Evolutionary conservation across 2,329 filamentous ascomycete species (phyloP).

Genomic region (Aspergillus unguis): DNA sequence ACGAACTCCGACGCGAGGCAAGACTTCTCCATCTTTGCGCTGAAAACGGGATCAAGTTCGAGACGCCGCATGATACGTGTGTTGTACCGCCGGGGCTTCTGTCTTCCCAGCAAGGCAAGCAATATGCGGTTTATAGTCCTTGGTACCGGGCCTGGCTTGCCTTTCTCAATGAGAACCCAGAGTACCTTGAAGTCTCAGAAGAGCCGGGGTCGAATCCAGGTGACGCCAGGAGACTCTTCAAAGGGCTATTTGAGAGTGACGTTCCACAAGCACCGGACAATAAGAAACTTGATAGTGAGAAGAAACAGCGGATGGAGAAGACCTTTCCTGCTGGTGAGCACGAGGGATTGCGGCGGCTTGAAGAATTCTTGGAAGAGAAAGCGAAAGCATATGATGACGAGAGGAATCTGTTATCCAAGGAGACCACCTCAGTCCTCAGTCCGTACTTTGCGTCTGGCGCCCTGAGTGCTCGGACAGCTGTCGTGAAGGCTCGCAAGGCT

Average conservation of each 20-base stretch:
- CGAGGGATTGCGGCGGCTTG: conserved; percentile 62
- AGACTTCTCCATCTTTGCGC: conserved; percentile 60
- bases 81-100: conserved; percentile 72
- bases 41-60: conserved; percentile 63
- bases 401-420: conserved; percentile 63
- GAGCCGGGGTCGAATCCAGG: conserved; percentile 56
- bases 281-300: conserved; percentile 57
- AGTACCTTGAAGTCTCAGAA: conserved; percentile 62
- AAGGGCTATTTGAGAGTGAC: conserved; percentile 55
- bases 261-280: conserved; percentile 62
- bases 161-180: conserved; percentile 66
- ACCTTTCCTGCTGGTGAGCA: conserved; percentile 72
- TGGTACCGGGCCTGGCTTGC: conserved; percentile 77
- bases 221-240: conserved; percentile 48
- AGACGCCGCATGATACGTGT: conserved; percentile 76
- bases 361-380: conserved; percentile 65
- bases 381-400: conserved; percentile 60
- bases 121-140: conserved; percentile 80
- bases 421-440: conserved; percentile 66
- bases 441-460: conserved; percentile 70
- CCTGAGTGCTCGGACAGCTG: conserved; percentile 64
- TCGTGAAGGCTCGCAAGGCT: conserved; percentile 59
- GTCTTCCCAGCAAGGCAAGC: conserved; percentile 65
- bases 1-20: conserved; percentile 77
- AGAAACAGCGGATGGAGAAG: conserved; percentile 57